Evolutionary conservation across 2,329 filamentous ascomycete species (phyloP), one percentile per base, ranked within the genome.

Genomic region (Exophiala spinifera): DNA sequence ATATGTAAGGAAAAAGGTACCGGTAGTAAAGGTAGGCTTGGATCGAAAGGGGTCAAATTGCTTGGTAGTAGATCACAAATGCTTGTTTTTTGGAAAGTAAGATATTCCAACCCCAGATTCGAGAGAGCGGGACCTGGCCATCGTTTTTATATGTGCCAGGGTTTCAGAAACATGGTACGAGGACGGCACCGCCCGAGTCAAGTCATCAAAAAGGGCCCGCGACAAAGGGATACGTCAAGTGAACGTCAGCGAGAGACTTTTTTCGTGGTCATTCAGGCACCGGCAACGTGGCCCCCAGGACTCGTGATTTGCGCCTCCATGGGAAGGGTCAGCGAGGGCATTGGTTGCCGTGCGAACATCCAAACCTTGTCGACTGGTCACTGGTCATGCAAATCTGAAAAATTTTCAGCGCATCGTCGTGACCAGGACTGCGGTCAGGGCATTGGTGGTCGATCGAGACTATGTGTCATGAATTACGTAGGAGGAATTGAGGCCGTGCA

Each of bases 391-490:
- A 51, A 37, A 28, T 33, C n/a, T 31, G 33, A 56, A 52, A 56
- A 49, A 40, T 47, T 43, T 51, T 40, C 23, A 36, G 2, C n/a
- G 37, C 14, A 36, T n/a, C 28, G 23, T 43, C 46, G 37, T n/a
- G n/a, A n/a, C n/a, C n/a, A n/a, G n/a, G n/a, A n/a, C n/a, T n/a
- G n/a, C n/a, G n/a, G n/a, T n/a, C n/a, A 46, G 10, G 19, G 40
- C 42, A 54, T 57, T 54, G 55, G 50, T 52, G 49, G 40, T 46
- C 36, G 45, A 21, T 28, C 20, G 34, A 42, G 48, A 51, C 47
- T 51, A 54, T 57, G 55, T 57, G 55, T 57, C 55, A 57, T 44
- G 55, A 45, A 28, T 57, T 54, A 57, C 50, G 50, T 57, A 51
- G 55, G 20, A 53, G 51, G 51, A 57, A 57, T 53, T 3, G 36